Evolutionary conservation across 805 yeast genomes (phyloP).

Genomic region (Lachancea mirantina): DNA sequence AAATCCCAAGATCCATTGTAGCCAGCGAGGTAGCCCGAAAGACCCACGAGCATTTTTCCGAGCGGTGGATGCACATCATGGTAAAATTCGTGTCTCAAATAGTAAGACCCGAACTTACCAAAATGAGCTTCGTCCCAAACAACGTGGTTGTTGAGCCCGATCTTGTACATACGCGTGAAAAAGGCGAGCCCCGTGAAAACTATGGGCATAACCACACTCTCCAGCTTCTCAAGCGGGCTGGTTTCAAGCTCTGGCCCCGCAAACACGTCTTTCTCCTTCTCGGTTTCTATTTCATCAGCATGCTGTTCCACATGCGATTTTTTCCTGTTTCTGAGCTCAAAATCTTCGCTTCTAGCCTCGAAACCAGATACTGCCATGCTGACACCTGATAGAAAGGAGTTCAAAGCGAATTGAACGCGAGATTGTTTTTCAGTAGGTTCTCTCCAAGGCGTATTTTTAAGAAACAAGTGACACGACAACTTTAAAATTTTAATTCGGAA

Average conservation of each 20-base stretch:
- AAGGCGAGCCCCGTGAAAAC: conserved; percentile 40
- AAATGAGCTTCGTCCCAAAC: conserved; percentile 92
- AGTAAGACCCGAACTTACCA: conserved; percentile 79
- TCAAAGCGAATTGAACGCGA: too few relatives aligned
- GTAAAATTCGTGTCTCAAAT: conserved; percentile 70
- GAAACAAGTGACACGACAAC: too few relatives aligned
- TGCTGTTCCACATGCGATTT: conserved; percentile 7
- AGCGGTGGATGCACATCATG: conserved; percentile 86
- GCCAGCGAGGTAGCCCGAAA: conserved; percentile 77
- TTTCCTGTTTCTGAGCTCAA: conserved; percentile 9
- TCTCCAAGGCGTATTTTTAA: too few relatives aligned
- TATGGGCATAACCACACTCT: conserved; percentile 37
- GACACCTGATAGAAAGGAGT: too few relatives aligned
- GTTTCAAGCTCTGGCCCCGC: conserved; percentile 10
- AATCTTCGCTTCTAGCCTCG: conserved; percentile 12
- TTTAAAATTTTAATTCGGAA: too few relatives aligned
- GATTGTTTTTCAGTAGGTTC: too few relatives aligned
- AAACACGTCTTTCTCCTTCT: conserved; percentile 18
- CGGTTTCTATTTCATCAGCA: conserved; percentile 1
- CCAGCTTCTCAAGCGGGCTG: conserved; percentile 17
- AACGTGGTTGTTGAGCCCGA: conserved; percentile 50
- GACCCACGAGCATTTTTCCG: conserved; percentile 73
- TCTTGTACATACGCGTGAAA: conserved; percentile 52
- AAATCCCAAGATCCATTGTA: conserved; percentile 72
- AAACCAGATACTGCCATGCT: conserved; percentile 21